Percentiles rank a stretch among this genome's conserved stretches.
Conservation (phyloP, 257 asterid species). For the Plantago major region DNA sequence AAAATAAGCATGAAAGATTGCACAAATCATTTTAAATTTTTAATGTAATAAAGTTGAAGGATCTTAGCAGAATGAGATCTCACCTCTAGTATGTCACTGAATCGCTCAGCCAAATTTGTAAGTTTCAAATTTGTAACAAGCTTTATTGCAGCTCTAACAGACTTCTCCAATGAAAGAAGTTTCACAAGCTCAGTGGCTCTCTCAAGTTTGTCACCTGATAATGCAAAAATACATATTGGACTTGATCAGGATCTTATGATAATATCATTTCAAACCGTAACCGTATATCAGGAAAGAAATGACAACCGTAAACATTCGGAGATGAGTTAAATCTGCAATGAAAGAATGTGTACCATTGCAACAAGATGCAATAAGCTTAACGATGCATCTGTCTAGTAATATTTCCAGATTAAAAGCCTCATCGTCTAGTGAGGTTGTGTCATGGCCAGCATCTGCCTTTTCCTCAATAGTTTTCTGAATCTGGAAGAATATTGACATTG, state of each 20-base stretch:
- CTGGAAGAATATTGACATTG: conserved; percentile 32
- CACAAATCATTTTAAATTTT: background rate
- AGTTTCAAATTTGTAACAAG: conserved; percentile 85
- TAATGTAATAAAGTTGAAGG: background rate
- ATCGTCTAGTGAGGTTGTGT: conserved; percentile 66
- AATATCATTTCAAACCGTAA: background rate
- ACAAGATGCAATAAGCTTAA: conserved; percentile 92
- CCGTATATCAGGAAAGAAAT: background rate
- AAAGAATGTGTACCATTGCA: conserved; percentile 50
- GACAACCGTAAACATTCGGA: background rate
- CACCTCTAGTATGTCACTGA: conserved; percentile 83
- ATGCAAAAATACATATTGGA: conserved; percentile 7
- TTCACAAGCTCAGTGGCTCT: conserved; percentile 93
- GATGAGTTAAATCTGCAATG: conserved; percentile 1
- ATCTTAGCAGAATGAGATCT: conserved; percentile 15
- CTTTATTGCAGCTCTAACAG: conserved; percentile 88
- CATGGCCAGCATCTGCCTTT: conserved; percentile 52
- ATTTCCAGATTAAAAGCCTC: conserved; percentile 80
- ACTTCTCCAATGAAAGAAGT: conserved; percentile 77
- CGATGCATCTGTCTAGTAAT: conserved; percentile 82
- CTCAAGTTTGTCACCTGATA: conserved; percentile 82
- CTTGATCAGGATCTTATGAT: background rate
- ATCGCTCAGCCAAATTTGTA: conserved; percentile 92
- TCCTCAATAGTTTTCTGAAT: conserved; percentile 72
- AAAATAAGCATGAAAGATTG: background rate